phyloP scores from a whole-genome alignment of 352 stramenopile species.

The Phytophthora tubulina region DNA sequence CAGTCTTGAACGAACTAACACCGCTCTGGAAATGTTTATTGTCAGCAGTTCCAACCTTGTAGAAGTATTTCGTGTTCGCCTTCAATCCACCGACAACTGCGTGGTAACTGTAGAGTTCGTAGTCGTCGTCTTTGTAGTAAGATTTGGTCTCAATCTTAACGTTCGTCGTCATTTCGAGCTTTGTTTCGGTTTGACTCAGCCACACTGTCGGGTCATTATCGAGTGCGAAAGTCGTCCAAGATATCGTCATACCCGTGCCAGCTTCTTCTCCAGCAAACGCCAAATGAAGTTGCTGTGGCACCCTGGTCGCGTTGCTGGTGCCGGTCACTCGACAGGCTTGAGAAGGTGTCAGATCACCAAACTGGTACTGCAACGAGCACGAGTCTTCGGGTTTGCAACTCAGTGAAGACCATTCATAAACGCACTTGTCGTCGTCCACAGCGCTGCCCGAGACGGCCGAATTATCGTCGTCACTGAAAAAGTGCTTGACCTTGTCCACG shows the following conservation, averaged over 20 bases:
- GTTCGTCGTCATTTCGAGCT: constrained; percentile 17
- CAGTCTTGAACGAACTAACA: constrained; percentile 45
- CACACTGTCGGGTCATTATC: constrained; percentile 48
- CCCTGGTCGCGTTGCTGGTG: constrained; percentile 32
- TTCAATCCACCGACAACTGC: constrained; percentile 31
- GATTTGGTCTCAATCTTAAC: constrained; percentile 38
- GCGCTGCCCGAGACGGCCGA: constrained; percentile 21
- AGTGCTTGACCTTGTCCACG: constrained; percentile 22
- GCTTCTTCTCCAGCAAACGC: constrained; percentile 50
- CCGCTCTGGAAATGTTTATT: constrained; percentile 38
- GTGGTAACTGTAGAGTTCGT: constrained; percentile 51
- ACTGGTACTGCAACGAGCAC: constrained; percentile 53
- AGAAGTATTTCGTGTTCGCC: constrained; percentile 41
- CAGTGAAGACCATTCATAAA: constrained; percentile 44
- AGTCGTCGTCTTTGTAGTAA: constrained; percentile 58
- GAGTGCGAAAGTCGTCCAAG: constrained; percentile 53
- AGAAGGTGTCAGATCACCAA: constrained; percentile 52
- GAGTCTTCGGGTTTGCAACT: constrained; percentile 35
- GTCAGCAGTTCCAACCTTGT: constrained; percentile 24
- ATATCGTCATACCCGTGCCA: constrained; percentile 44
- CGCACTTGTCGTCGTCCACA: constrained; percentile 50
- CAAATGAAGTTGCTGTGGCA: constrained; percentile 53
- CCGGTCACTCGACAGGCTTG: constrained; percentile 50
- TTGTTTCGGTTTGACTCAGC: constrained; percentile 32
- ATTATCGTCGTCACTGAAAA: constrained; percentile 24